These are phyloP conservation scores for Acanthamoeba royreba DNA, from an alignment of 208 protist species.

Conservation along the genomic window DNA sequence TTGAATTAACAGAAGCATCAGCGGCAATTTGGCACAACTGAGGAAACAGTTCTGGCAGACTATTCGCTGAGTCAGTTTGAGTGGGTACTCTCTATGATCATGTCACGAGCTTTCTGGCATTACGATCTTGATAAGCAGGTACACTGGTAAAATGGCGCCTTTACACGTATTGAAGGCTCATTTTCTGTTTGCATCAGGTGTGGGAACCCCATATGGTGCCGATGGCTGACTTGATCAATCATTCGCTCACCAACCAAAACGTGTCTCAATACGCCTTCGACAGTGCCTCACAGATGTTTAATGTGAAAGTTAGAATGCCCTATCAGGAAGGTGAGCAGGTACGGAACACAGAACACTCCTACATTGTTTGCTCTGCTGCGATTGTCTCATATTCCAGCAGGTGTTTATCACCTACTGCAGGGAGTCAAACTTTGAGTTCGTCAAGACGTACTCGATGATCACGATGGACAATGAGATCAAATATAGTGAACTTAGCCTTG, in stretches of 20 bases:
- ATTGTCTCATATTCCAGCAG: too few species aligned
- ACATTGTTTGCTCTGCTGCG: background rate
- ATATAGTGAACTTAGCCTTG: background rate
- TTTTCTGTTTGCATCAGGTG: background rate
- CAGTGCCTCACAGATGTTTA: background rate
- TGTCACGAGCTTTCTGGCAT: constrained; percentile 20
- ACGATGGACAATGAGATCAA: background rate
- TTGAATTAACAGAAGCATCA: background rate
- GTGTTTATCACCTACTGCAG: constrained; percentile 15
- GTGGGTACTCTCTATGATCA: background rate
- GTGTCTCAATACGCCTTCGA: background rate
- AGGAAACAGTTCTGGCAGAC: background rate
- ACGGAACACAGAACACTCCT: too few species aligned
- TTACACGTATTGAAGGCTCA: background rate
- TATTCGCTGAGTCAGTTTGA: background rate
- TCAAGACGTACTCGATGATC: background rate
- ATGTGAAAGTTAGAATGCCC: background rate
- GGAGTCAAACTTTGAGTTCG: background rate
- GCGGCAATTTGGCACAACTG: background rate
- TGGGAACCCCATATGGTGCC: background rate
- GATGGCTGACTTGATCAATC: constrained; percentile 18
- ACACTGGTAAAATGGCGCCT: background rate
- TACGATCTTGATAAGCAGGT: background rate
- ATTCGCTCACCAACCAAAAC: constrained; percentile 1
- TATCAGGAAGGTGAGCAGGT: background rate